A percentile compares a stretch with the other conserved stretches of the same genome.
phyloP scores from a whole-genome alignment of 768 basidiomycete genomes.

The Auricularia sp. region DNA sequence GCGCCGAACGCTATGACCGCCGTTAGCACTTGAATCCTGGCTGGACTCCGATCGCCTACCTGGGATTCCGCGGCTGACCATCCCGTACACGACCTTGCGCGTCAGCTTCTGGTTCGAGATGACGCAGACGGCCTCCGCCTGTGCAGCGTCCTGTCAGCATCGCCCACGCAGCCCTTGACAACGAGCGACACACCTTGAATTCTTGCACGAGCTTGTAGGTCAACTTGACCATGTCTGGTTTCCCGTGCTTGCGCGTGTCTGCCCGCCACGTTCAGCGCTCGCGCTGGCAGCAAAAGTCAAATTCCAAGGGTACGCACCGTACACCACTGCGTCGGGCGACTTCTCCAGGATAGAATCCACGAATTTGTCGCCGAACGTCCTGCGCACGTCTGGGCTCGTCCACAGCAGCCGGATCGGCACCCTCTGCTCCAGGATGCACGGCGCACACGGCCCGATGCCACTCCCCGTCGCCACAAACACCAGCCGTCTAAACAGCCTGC shows the following conservation, averaged over 20 bases:
- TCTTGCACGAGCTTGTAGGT: constrained; percentile 29
- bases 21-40: constrained; percentile 20
- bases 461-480: constrained; percentile 51
- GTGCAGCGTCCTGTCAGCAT: background rate
- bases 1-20: constrained; percentile 53
- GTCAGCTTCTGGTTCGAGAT: constrained; percentile 52
- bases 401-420: constrained; percentile 49
- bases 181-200: constrained; percentile 12
- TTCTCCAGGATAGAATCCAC: constrained; percentile 46
- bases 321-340: constrained; percentile 45
- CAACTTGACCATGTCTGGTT: constrained; percentile 35
- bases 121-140: constrained; percentile 41
- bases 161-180: background rate
- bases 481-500: constrained; percentile 23
- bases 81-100: constrained; percentile 46
- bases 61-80: constrained; percentile 19
- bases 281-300: background rate
- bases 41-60: background rate
- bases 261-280: background rate
- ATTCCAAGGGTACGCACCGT: constrained; percentile 29
- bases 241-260: constrained; percentile 34
- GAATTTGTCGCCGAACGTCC: constrained; percentile 52
- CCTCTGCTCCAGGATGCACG: constrained; percentile 39
- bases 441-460: constrained; percentile 53
- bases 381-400: constrained; percentile 49